Evolutionary conservation across 2,329 filamentous ascomycete species (phyloP).

Genomic region (Talaromyces verruculosus): DNA sequence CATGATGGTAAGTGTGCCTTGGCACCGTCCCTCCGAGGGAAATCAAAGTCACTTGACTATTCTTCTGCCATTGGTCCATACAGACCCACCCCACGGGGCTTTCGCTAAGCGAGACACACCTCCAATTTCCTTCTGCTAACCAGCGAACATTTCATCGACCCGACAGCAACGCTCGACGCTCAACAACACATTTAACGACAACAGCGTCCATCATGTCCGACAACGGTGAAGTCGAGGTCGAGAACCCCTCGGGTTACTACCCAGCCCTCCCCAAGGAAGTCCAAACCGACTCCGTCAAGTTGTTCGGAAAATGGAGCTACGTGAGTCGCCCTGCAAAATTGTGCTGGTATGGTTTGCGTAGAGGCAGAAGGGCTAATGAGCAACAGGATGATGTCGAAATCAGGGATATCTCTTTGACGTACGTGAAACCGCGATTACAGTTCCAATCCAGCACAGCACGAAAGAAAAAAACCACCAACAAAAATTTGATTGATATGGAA

Average conservation of each 20-base stretch:
- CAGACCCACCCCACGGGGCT: slow-evolving; percentile 35
- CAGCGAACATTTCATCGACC: slow-evolving; percentile 37
- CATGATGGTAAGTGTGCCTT: neutral
- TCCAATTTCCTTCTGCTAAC: slow-evolving; percentile 38
- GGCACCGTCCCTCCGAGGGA: neutral
- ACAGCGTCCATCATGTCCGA: slow-evolving; percentile 77
- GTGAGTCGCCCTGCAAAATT: slow-evolving; percentile 16
- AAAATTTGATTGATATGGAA: slow-evolving; percentile 14
- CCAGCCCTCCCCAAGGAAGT: slow-evolving; percentile 91
- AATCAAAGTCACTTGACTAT: slow-evolving; percentile 29
- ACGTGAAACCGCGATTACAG: slow-evolving; percentile 51
- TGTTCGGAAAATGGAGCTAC: slow-evolving; percentile 98
- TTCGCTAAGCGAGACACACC: slow-evolving; percentile 46
- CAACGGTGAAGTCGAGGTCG: slow-evolving; percentile 89
- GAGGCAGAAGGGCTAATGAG: slow-evolving; percentile 9
- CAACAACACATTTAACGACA: slow-evolving; percentile 39
- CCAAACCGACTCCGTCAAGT: slow-evolving; percentile 86
- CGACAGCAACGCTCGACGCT: slow-evolving; percentile 36
- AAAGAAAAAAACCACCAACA: neutral
- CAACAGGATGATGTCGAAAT: slow-evolving; percentile 88
- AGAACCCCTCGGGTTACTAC: slow-evolving; percentile 67
- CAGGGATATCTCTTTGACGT: slow-evolving; percentile 99
- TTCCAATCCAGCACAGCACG: neutral
- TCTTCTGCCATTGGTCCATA: slow-evolving; percentile 31
- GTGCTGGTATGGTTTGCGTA: neutral